phyloP scores from a whole-genome alignment of 106 monocot species.

The Gastrodia elata region DNA sequence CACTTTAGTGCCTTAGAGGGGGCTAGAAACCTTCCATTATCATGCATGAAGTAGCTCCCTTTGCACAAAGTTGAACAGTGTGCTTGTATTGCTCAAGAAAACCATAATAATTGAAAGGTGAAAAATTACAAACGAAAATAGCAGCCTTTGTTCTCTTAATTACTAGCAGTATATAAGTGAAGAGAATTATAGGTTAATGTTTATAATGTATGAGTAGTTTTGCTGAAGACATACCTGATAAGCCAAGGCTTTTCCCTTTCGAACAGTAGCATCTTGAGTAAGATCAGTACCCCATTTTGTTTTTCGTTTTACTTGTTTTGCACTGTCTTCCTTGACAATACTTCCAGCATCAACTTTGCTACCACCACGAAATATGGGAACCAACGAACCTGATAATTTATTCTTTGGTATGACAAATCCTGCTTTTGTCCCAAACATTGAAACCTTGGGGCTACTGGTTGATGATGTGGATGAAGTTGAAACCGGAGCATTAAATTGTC shows the following conservation, averaged over 20 bases:
- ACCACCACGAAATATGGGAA: conserved; percentile 51
- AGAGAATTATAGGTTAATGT: background rate
- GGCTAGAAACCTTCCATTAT: conserved; percentile 9
- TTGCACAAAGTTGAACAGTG: background rate
- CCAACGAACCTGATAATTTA: conserved; percentile 84
- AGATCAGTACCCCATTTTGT: conserved; percentile 85
- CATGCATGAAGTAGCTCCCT: conserved; percentile 10
- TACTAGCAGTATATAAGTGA: background rate
- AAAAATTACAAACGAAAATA: background rate
- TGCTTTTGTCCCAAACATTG: conserved; percentile 64
- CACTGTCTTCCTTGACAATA: conserved; percentile 43
- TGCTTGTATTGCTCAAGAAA: background rate
- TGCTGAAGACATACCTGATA: conserved; percentile 61
- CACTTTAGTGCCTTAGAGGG: conserved; percentile 10
- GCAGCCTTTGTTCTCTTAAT: background rate
- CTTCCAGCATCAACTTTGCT: conserved; percentile 40
- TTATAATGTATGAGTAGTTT: background rate
- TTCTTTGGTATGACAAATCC: conserved; percentile 98
- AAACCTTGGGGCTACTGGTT: conserved; percentile 52
- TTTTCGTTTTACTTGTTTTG: conserved; percentile 63
- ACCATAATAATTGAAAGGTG: background rate
- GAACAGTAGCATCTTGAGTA: conserved; percentile 68
- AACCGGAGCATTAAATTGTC: conserved; percentile 19
- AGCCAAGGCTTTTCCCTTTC: conserved; percentile 69
- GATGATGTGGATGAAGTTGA: conserved; percentile 16